phyloP scores from a whole-genome alignment of 768 basidiomycete species.

The Gloeopeniophorella convolvens region DNA sequence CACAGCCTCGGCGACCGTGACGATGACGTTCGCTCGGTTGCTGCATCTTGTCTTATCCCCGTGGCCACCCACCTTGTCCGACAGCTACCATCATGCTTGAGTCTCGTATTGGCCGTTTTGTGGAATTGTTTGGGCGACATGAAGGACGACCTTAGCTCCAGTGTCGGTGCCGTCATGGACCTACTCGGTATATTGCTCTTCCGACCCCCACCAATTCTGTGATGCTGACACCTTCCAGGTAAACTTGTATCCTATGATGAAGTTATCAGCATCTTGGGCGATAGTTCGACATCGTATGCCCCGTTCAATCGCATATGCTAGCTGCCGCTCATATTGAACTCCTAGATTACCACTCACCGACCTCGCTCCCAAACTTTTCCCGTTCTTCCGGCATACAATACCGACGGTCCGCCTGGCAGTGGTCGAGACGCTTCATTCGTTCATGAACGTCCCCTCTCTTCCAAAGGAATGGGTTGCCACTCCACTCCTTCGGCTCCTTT shows the following conservation, averaged over 20 bases:
- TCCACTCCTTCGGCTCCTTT: conserved; percentile 75
- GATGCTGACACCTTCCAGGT: conserved; percentile 38
- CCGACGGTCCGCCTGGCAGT: conserved; percentile 88
- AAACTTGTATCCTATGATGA: conserved; percentile 73
- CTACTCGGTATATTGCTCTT: conserved; percentile 56
- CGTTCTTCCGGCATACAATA: conserved; percentile 97
- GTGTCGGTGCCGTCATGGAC: conserved; percentile 96
- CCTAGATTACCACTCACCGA: conserved; percentile 70
- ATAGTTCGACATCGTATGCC: conserved; percentile 67
- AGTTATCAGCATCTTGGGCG: conserved; percentile 71
- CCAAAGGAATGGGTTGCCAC: conserved; percentile 75
- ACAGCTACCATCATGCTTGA: conserved; percentile 63
- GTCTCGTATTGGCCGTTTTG: conserved; percentile 71
- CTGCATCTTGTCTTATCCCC: conserved; percentile 86
- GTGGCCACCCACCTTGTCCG: conserved; percentile 78
- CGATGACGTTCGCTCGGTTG: conserved; percentile 94
- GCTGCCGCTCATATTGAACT: not conserved
- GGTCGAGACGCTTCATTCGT: conserved; percentile 79
- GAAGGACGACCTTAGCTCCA: conserved; percentile 95
- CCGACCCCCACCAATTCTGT: not conserved
- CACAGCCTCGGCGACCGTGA: conserved; percentile 79
- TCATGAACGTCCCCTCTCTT: conserved; percentile 72
- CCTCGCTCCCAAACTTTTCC: conserved; percentile 83
- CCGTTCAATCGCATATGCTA: not conserved
- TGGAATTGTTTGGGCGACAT: conserved; percentile 89